Percentiles rank a stretch among this genome's conserved stretches.
Conservation (phyloP, 345 rosid genomes). For the Raphanus raphanistrum region DNA sequence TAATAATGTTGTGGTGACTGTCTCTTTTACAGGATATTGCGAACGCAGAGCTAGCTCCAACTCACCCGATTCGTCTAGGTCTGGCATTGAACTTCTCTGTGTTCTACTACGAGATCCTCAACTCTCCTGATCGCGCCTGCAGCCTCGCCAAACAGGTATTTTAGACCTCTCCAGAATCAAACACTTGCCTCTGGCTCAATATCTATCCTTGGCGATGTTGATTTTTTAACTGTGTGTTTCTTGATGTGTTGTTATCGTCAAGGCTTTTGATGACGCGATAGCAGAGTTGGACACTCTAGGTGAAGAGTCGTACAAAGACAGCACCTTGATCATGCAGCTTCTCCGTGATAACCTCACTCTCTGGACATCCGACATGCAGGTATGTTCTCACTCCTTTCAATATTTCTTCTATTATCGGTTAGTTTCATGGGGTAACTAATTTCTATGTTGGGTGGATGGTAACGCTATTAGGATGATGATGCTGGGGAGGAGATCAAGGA, state of each 20-base stretch:
- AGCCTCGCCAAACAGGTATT: slow-evolving; percentile 86
- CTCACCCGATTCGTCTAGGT: slow-evolving; percentile 93
- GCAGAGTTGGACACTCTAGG: slow-evolving; percentile 96
- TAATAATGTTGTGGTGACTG: not conserved
- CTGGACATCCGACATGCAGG: slow-evolving; percentile 99
- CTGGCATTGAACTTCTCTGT: slow-evolving; percentile 93
- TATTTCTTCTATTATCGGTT: not conserved
- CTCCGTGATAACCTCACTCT: slow-evolving; percentile 97
- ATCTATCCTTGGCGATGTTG: not conserved
- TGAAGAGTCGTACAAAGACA: slow-evolving; percentile 98
- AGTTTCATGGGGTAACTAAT: not conserved
- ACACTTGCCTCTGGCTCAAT: not conserved
- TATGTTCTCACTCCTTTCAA: slow-evolving; percentile 12
- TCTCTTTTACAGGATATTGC: slow-evolving; percentile 72
- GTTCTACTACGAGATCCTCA: slow-evolving; percentile 88
- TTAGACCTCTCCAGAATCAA: not conserved
- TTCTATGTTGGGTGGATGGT: not conserved
- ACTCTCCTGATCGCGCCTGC: slow-evolving; percentile 96
- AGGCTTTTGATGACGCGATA: slow-evolving; percentile 97
- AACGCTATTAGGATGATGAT: slow-evolving; percentile 66
- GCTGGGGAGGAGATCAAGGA: slow-evolving; percentile 84
- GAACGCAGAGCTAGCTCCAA: slow-evolving; percentile 78
- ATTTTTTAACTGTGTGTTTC: not conserved
- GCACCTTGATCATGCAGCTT: slow-evolving; percentile 98
- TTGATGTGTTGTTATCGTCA: not conserved